Evolutionary conservation across 352 stramenopile species (phyloP).

Genomic region (Phytophthora litchii): DNA sequence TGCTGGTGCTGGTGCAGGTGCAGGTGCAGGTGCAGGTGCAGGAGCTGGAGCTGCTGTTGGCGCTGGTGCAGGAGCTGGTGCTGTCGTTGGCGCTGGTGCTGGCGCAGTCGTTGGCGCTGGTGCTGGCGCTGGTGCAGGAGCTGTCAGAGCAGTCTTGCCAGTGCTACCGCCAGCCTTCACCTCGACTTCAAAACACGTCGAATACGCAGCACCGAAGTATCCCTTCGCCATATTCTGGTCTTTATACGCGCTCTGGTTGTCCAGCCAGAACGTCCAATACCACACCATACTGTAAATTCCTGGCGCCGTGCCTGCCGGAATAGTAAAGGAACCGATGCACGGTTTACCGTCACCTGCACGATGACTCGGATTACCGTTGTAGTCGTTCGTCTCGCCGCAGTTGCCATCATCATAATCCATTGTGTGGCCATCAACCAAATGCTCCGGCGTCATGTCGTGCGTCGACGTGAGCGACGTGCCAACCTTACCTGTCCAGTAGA

Average conservation of each 20-base stretch:
- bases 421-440: constrained; percentile 53
- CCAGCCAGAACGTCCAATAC: constrained; percentile 76
- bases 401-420: constrained; percentile 66
- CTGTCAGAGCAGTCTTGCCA: not conserved
- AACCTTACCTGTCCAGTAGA: constrained; percentile 67
- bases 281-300: constrained; percentile 71
- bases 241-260: constrained; percentile 52
- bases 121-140: not conserved
- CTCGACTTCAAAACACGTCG: constrained; percentile 67
- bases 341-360: constrained; percentile 65
- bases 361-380: constrained; percentile 42
- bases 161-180: constrained; percentile 24
- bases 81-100: not conserved
- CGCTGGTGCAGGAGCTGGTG: not conserved
- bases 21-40: constrained; percentile 1
- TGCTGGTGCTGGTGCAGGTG: not conserved
- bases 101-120: not conserved
- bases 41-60: not conserved
- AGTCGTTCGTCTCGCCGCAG: constrained; percentile 59
- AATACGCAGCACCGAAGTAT: constrained; percentile 74
- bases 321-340: constrained; percentile 58
- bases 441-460: constrained; percentile 49
- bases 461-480: constrained; percentile 48
- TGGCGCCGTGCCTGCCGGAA: constrained; percentile 47
- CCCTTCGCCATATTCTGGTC: constrained; percentile 55